Evolutionary conservation across 2,329 filamentous ascomycete genomes (phyloP).

Genomic region (Aspergillus sp.): DNA sequence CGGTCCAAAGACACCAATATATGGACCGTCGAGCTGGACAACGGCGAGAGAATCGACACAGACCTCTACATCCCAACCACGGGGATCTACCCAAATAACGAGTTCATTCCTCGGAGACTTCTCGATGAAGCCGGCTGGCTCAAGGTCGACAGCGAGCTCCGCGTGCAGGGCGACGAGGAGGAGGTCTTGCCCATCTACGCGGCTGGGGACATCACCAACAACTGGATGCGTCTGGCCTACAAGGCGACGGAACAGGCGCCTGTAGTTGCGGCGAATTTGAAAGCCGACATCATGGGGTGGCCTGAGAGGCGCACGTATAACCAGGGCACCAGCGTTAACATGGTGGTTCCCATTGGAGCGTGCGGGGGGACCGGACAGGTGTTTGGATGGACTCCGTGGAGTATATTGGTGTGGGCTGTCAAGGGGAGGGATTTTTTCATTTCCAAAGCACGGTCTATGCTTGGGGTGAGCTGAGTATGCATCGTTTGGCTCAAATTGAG

Average conservation of each 20-base stretch:
- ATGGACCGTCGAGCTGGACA: constrained; percentile 44
- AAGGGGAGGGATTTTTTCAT: constrained; percentile 46
- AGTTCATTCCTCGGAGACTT: constrained; percentile 50
- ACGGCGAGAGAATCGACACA: constrained; percentile 47
- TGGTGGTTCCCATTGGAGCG: constrained; percentile 30
- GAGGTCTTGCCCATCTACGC: constrained; percentile 25
- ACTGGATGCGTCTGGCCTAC: constrained; percentile 24
- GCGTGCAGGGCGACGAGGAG: constrained; percentile 10
- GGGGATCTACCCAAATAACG: constrained; percentile 53
- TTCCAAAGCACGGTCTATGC: constrained; percentile 19
- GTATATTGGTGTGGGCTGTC: constrained; percentile 42
- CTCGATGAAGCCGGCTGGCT: constrained; percentile 51
- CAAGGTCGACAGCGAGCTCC: constrained; percentile 41
- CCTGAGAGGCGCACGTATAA: constrained; percentile 20
- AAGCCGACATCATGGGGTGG: constrained; percentile 23
- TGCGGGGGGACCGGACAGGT: constrained; percentile 29
- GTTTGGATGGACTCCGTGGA: constrained; percentile 38
- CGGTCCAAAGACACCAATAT: constrained; percentile 33
- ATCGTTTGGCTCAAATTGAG: background rate
- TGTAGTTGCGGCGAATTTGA: constrained; percentile 27
- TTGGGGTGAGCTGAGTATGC: background rate
- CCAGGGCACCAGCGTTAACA: constrained; percentile 24
- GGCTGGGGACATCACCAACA: constrained; percentile 30
- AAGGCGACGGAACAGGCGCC: constrained; percentile 27
- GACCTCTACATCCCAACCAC: constrained; percentile 56